Evolutionary conservation across 2,329 filamentous ascomycete species (phyloP), one percentile per base, ranked within the genome.

Genomic region (Myotisia sp.): DNA sequence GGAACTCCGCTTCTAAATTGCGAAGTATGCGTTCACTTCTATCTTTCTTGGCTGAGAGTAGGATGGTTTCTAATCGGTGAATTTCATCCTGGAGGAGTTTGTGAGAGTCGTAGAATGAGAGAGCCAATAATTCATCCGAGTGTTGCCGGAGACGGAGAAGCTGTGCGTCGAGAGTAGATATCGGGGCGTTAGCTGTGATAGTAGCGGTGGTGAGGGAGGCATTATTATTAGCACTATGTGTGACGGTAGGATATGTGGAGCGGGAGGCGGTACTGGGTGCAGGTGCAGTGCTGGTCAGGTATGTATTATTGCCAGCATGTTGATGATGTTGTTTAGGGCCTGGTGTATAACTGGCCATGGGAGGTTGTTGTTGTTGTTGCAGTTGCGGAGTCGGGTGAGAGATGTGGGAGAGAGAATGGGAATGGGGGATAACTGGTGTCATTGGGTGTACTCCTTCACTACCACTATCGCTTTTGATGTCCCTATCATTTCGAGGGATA

Each of bases 51-150:
- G 42, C 37, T 4, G 42, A 21, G 5, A 32, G 18, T 6, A 43
- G 21, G 2, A 9, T 38, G 2, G 38, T 26, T 28, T 51, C 44
- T 13, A 48, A 17, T 19, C 40, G 34, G 9, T 26, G 29, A 23
- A 48, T 45, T 12, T 45, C 42, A 8, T 50, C 42, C 7, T 44
- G 33, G 8, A 50, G 29, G 18, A 43, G 41, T 6, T 41, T 42
- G 24, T 50, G 46, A 3, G 47, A 50, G 2, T 50, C 46, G 12
- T 45, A 39, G 16, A 50, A 29, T 9, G 43, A 47, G 17, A 50
- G 43, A 18, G 48, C 42, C 4, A 50, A 37, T 7, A 51, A 39
- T 7, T 46, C 47, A 10, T 43, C 32, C 10, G 45, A 44, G 32
- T 50, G 50, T 17, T 42, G 38, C 7, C 43, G 40, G 26, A 50